These are phyloP conservation scores for Pneumocystis jirovecii DNA, from an alignment of 1,139 yeast genomes.

Conservation along the genomic window DNA sequence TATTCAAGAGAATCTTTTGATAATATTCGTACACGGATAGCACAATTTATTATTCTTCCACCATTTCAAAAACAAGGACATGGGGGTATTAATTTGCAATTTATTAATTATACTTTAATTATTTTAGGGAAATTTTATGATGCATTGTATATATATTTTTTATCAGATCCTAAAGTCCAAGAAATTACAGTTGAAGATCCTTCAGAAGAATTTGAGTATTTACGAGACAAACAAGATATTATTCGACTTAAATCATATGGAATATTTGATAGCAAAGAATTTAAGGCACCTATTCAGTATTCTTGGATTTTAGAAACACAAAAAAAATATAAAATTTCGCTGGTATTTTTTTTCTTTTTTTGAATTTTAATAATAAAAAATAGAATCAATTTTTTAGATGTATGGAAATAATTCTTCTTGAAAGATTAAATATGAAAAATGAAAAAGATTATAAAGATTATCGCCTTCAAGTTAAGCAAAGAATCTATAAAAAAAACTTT, in stretches of 20 bases:
- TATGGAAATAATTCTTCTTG: constrained; percentile 56
- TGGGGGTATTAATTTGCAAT: constrained; percentile 33
- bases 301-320: constrained; percentile 34
- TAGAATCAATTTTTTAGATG: constrained; percentile 60
- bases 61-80: constrained; percentile 56
- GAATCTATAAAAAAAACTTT: constrained; percentile 58
- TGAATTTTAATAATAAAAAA: constrained; percentile 1
- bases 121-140: constrained; percentile 34
- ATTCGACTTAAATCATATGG: constrained; percentile 31
- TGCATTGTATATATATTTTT: constrained; percentile 41
- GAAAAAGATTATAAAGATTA: constrained; percentile 26
- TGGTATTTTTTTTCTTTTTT: constrained; percentile 14
- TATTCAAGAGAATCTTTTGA: constrained; percentile 25
- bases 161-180: constrained; percentile 35
- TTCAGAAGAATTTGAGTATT: constrained; percentile 77
- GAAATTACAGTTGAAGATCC: constrained; percentile 94
- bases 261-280: constrained; percentile 20
- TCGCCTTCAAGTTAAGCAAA: constrained; percentile 50
- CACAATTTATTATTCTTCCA: constrained; percentile 78
- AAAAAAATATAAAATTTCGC: constrained; percentile 44
- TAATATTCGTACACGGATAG: constrained; percentile 49
- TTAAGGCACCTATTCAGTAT: constrained; percentile 22
- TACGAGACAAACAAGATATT: constrained; percentile 74
- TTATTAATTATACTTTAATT: not conserved
- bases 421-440: constrained; percentile 23